Evolutionary conservation across 306 rosid genomes (phyloP).

Genomic region (Vigna angularis): DNA sequence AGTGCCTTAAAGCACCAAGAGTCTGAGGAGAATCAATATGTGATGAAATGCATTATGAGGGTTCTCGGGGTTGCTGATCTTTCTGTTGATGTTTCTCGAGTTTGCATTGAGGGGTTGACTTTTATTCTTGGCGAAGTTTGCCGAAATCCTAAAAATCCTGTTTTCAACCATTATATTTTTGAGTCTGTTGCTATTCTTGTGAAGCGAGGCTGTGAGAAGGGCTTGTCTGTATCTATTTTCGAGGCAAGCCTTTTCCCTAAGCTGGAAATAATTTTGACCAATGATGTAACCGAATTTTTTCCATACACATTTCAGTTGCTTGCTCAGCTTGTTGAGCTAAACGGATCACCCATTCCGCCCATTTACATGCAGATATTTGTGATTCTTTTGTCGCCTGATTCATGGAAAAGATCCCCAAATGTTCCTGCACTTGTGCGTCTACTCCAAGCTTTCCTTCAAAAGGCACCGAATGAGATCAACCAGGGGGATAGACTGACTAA

Average conservation of each 20-base stretch:
- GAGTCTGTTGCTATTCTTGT: conserved; percentile 95
- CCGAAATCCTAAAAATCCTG: conserved; percentile 89
- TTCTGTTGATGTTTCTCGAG: conserved; percentile 67
- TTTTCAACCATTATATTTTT: conserved; percentile 89
- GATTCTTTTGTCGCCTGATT: conserved; percentile 84
- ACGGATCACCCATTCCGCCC: conserved; percentile 77
- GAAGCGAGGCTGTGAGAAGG: conserved; percentile 80
- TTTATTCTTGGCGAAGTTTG: conserved; percentile 82
- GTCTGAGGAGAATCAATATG: conserved; percentile 92
- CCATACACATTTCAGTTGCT: conserved; percentile 96
- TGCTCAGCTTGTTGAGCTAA: conserved; percentile 92
- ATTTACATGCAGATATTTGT: conserved; percentile 86
- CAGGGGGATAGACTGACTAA: conserved; percentile 82
- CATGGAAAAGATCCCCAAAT: conserved; percentile 84
- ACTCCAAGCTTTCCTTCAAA: conserved; percentile 98
- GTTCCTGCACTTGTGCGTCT: conserved; percentile 98
- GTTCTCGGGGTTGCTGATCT: conserved; percentile 91
- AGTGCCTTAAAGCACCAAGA: conserved; percentile 80
- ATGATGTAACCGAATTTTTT: conserved; percentile 90
- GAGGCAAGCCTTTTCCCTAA: conserved; percentile 83
- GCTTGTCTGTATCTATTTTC: conserved; percentile 69
- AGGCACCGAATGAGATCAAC: conserved; percentile 83
- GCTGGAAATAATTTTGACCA: conserved; percentile 72
- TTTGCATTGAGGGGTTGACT: conserved; percentile 72
- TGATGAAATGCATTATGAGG: conserved; percentile 97